These are phyloP conservation scores for Xylaria sp. DNA, from an alignment of 2,329 filamentous ascomycete species.

Conservation along the genomic window DNA sequence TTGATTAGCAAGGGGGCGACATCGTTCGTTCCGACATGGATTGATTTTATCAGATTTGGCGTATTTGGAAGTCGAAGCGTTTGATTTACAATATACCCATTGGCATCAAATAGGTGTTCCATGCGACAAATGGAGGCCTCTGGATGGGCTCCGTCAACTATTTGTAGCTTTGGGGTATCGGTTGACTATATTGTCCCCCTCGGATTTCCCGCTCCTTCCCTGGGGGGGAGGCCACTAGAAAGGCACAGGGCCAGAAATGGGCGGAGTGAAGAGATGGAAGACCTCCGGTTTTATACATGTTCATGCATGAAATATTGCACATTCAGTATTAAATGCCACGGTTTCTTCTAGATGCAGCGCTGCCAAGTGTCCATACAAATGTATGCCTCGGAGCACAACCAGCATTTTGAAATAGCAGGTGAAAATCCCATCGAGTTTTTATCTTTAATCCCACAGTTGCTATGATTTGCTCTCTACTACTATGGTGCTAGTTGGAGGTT, in stretches of 20 bases:
- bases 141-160: constrained; percentile 4
- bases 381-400: too few relatives aligned
- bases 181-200: not conserved
- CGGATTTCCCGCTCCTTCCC: not conserved
- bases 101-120: constrained; percentile 27
- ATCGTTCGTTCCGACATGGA: constrained; percentile 9
- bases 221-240: not conserved
- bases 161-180: not conserved
- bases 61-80: constrained; percentile 14
- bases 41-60: constrained; percentile 20
- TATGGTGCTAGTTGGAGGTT: too few relatives aligned
- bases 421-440: too few relatives aligned
- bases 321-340: not conserved
- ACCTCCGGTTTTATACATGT: not conserved
- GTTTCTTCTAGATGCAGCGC: not conserved
- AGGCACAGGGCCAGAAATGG: not conserved
- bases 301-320: not conserved
- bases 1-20: not conserved
- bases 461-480: too few relatives aligned
- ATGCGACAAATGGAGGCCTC: constrained; percentile 10
- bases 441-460: too few relatives aligned
- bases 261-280: not conserved
- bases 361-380: not conserved
- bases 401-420: too few relatives aligned
- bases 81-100: constrained; percentile 23